These are phyloP conservation scores for Vachellia pachyceras DNA, from an alignment of 306 rosid genomes.

Conservation along the genomic window DNA sequence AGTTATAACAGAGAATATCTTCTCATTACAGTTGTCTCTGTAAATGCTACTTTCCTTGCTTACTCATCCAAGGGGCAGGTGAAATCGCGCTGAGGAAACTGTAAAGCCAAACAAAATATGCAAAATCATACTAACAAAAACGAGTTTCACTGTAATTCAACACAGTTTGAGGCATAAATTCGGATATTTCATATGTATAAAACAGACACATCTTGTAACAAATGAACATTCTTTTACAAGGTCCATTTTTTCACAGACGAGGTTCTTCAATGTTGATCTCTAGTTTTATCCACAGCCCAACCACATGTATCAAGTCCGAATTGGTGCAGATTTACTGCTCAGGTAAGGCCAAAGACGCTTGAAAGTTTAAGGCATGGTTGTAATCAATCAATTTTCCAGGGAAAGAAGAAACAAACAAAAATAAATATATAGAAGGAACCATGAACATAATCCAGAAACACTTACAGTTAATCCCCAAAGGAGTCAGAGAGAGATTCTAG, in stretches of 20 bases:
- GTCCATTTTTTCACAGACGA: neutral
- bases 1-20: neutral
- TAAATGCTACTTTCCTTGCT: neutral
- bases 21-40: neutral
- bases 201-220: neutral
- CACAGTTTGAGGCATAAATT: neutral
- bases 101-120: neutral
- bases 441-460: conserved; percentile 7
- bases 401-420: neutral
- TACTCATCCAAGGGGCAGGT: neutral
- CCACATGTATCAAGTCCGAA: conserved; percentile 22
- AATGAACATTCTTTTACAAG: neutral
- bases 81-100: neutral
- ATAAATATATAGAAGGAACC: neutral
- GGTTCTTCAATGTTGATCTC: too few relatives aligned
- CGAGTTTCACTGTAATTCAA: neutral
- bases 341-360: conserved; percentile 11
- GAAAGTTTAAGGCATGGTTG: conserved; percentile 14
- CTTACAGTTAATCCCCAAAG: conserved; percentile 30
- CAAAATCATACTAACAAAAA: neutral
- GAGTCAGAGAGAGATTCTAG: neutral
- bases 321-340: neutral
- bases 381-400: neutral
- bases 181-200: neutral
- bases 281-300: neutral